Conservation (phyloP, 2,329 filamentous ascomycete species). For the Leptographium radiaticola region DNA sequence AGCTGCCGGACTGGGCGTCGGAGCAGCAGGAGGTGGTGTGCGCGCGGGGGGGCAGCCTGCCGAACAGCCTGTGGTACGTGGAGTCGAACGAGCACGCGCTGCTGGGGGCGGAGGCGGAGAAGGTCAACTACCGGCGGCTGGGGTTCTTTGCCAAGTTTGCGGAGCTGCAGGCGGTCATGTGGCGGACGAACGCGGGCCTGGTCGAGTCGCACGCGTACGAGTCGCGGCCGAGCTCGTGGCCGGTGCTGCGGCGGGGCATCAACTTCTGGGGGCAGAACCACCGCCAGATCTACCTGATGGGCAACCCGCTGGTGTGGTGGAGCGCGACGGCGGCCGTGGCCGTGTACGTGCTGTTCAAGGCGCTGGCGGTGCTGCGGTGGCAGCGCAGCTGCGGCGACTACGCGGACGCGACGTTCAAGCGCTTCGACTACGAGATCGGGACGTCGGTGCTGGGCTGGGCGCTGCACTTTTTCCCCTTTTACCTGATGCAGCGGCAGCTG, state of each 20-base stretch:
- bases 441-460: constrained; percentile 86
- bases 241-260: constrained; percentile 81
- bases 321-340: constrained; percentile 65
- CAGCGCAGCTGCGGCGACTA: constrained; percentile 90
- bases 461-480: constrained; percentile 98
- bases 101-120: constrained; percentile 65
- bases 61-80: constrained; percentile 95
- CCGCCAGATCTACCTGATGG: constrained; percentile 91
- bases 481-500: constrained; percentile 91
- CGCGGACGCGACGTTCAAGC: constrained; percentile 68
- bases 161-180: constrained; percentile 97
- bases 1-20: constrained; percentile 93
- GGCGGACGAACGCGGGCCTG: constrained; percentile 92
- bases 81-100: constrained; percentile 79
- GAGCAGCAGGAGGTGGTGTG: constrained; percentile 99
- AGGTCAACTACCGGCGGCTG: constrained; percentile 89
- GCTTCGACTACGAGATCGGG: constrained; percentile 95
- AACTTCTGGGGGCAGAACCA: constrained; percentile 97
- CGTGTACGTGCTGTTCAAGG: constrained; percentile 76
- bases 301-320: constrained; percentile 94
- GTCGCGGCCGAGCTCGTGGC: constrained; percentile 87
- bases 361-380: constrained; percentile 76
- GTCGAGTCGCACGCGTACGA: constrained; percentile 98
- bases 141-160: constrained; percentile 97
- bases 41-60: constrained; percentile 76